phyloP scores from a whole-genome alignment of 106 monocot genomes.

The Dendrobium nobile region DNA sequence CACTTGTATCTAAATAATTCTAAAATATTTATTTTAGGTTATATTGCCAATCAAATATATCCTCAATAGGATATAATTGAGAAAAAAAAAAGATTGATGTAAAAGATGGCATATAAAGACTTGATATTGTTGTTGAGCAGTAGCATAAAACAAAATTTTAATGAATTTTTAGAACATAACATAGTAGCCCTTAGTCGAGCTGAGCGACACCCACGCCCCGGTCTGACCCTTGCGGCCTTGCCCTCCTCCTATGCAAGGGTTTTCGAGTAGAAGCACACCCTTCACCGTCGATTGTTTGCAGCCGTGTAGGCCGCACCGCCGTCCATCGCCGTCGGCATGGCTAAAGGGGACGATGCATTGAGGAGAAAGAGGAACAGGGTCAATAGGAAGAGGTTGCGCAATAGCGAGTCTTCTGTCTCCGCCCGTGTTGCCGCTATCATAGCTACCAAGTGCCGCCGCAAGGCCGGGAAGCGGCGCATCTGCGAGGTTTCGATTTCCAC shows the following conservation, averaged over 20 bases:
- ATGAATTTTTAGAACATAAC: no score
- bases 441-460: conserved; percentile 79
- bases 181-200: no score
- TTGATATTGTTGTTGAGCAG: no score
- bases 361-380: conserved; percentile 54
- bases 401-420: conserved; percentile 52
- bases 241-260: not conserved
- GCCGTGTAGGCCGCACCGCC: not conserved
- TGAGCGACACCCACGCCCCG: no score
- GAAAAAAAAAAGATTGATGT: no score
- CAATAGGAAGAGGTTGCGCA: conserved; percentile 46
- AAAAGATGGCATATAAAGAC: no score
- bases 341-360: conserved; percentile 80
- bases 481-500: conserved; percentile 55
- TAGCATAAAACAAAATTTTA: no score
- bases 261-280: not conserved
- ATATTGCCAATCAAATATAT: no score
- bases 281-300: not conserved
- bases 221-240: no score
- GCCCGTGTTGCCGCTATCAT: conserved; percentile 70
- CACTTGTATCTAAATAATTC: no score
- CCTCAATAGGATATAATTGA: no score
- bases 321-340: conserved; percentile 31
- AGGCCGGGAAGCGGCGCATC: conserved; percentile 71
- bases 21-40: no score